Evolutionary conservation across 1,284 basidiomycete genomes (phyloP), one percentile per base, ranked within the genome.

Genomic region (Microstroma glucosiphilum): DNA sequence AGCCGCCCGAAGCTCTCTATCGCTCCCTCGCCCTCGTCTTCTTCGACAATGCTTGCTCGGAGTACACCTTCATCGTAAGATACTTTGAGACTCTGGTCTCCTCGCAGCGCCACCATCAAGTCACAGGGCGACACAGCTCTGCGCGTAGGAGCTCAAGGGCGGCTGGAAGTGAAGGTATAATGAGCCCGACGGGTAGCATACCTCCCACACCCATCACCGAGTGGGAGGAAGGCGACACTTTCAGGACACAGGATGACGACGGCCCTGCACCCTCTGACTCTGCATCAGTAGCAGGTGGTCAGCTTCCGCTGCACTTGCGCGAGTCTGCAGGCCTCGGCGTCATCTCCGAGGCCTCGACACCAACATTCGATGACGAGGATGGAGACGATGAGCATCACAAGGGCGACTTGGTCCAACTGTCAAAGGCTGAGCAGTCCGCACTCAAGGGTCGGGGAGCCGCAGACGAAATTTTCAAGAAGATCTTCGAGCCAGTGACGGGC

Each of bases 381-480:
- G 59, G 13, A 7, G 56, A 60, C 25, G 59, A 64, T n/a, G 59
- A 9, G 21, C 57, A 56, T 11, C 60, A 55, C 25, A 21, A 21
- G 1, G 56, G 56, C 48, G 58, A 54, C 40, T 51, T 76, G 6
- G 69, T 72, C 3, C 66, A 67, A 40, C 57, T 75, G 1, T 63
- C 58, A 15, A 23, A 60, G 12, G 19, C 37, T 1, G 73, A 75
- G 40, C 70, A 71, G 42, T 25, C 30, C 1, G 53, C 55, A 2
- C 17, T 70, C n/a, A 41, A 62, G 30, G 64, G 62, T 0, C 21
- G 65, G 26, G 60, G 64, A 1, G 72, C 68, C 15, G 62, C 41
- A 17, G 74, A 75, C 48, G 75, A 74, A 63, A 63, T 75, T 6
- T 77, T 76, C 61, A 72, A 66, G 51, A 76, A 79, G 66, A 69